Conservation (phyloP, 2,329 filamentous ascomycete genomes). For the Penicillium aurantiogriseum region DNA sequence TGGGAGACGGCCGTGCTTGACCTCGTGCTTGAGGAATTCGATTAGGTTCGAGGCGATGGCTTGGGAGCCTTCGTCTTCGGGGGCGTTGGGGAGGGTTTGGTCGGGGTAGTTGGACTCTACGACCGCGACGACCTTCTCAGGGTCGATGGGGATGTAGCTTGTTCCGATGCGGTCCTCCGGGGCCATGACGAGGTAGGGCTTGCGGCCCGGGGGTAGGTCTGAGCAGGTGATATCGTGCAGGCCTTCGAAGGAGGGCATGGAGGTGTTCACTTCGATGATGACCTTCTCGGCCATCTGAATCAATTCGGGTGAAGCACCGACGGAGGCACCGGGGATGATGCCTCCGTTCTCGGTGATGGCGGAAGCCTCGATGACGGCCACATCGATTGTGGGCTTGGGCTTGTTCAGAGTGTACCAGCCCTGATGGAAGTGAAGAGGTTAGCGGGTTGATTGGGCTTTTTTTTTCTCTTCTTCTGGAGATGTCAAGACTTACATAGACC, state of each 20-base stretch:
- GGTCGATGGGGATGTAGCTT: constrained; percentile 77
- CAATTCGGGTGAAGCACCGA: constrained; percentile 81
- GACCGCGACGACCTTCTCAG: constrained; percentile 78
- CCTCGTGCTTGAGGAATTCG: constrained; percentile 83
- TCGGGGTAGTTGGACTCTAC: constrained; percentile 84
- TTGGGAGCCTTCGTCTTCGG: constrained; percentile 69
- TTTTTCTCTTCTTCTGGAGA: constrained; percentile 3
- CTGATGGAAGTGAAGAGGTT: constrained; percentile 35
- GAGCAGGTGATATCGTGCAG: constrained; percentile 89
- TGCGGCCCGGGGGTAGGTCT: constrained; percentile 75
- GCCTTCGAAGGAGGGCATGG: constrained; percentile 79
- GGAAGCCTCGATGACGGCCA: constrained; percentile 80
- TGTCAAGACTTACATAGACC: constrained; percentile 61
- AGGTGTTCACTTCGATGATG: constrained; percentile 89
- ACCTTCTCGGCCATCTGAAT: constrained; percentile 91
- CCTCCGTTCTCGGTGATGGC: constrained; percentile 87
- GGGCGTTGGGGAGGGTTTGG: constrained; percentile 69
- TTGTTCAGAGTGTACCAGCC: constrained; percentile 83
- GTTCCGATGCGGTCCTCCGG: constrained; percentile 85
- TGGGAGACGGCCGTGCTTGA: constrained; percentile 72
- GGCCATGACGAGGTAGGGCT: constrained; percentile 81
- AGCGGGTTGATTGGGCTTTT: constrained; percentile 3
- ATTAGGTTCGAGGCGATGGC: constrained; percentile 78
- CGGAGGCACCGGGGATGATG: constrained; percentile 81
- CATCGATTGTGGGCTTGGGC: constrained; percentile 71